Conservation (phyloP, 805 yeast species). For the Wickerhamomyces pijperi region DNA sequence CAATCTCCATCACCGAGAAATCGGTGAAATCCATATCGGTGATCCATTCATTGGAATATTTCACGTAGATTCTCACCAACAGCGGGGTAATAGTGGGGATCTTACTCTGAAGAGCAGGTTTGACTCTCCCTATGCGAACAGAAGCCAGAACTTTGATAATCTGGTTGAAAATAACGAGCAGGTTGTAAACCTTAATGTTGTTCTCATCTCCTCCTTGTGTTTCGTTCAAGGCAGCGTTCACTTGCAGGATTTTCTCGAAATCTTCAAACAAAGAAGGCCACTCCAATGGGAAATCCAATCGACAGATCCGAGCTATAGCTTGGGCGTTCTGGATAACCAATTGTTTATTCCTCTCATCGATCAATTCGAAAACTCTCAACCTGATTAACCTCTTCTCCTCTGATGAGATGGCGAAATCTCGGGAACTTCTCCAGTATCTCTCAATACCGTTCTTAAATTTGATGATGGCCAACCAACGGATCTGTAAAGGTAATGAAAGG, state of each 20-base stretch:
- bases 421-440: conserved; percentile 68
- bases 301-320: conserved; percentile 63
- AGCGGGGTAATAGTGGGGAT: conserved; percentile 53
- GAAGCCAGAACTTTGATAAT: conserved; percentile 62
- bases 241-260: conserved; percentile 32
- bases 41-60: conserved; percentile 56
- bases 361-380: conserved; percentile 40
- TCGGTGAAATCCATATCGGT: conserved; percentile 20
- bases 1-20: conserved; percentile 54
- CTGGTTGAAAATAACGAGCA: conserved; percentile 62
- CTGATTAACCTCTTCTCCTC: conserved; percentile 66
- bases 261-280: conserved; percentile 81
- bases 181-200: conserved; percentile 46
- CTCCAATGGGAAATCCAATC: conserved; percentile 77
- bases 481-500: conserved; percentile 43
- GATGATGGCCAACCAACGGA: conserved; percentile 81
- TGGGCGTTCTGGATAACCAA: conserved; percentile 78
- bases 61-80: conserved; percentile 46
- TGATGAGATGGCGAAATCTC: conserved; percentile 39
- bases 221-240: conserved; percentile 21
- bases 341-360: conserved; percentile 65
- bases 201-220: conserved; percentile 26
- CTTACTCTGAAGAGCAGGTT: conserved; percentile 65
- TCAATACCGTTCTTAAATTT: conserved; percentile 84
- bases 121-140: conserved; percentile 75